Percentiles rank a stretch among this genome's conserved stretches.
These are phyloP conservation scores for Kluyveromyces marxianus DNA, from an alignment of 1,139 yeast genomes.

Conservation along the genomic window DNA sequence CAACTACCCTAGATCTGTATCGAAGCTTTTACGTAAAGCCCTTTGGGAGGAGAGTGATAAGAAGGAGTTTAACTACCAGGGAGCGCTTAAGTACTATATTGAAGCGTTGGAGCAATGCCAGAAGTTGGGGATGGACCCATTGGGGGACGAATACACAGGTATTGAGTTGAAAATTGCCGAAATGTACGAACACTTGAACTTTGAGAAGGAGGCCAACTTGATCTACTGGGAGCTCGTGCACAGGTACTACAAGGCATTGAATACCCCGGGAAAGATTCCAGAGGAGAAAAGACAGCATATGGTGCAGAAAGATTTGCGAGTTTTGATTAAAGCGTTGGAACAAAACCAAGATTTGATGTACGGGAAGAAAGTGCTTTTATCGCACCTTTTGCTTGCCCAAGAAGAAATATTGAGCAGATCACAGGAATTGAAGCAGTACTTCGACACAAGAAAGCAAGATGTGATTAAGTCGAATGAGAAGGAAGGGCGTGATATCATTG, in stretches of 20 bases:
- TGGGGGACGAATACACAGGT: constrained; percentile 74
- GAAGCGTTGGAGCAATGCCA: constrained; percentile 44
- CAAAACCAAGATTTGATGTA: constrained; percentile 46
- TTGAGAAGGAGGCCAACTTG: constrained; percentile 55
- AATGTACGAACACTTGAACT: constrained; percentile 64
- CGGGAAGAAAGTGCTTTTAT: constrained; percentile 52
- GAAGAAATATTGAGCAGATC: constrained; percentile 42
- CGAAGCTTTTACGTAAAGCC: constrained; percentile 54
- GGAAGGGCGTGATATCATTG: constrained; percentile 12
- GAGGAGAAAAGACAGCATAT: constrained; percentile 43
- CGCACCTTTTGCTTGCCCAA: constrained; percentile 61
- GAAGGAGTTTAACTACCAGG: constrained; percentile 48
- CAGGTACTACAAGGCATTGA: constrained; percentile 51
- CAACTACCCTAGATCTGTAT: constrained; percentile 52
- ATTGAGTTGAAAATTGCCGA: constrained; percentile 80
- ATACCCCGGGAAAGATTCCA: constrained; percentile 32
- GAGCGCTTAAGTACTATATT: constrained; percentile 63
- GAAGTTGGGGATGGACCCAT: constrained; percentile 41
- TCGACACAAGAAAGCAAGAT: constrained; percentile 25
- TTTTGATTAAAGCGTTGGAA: constrained; percentile 60
- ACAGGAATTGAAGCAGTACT: constrained; percentile 26
- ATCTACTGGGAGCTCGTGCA: constrained; percentile 63
- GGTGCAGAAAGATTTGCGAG: constrained; percentile 64
- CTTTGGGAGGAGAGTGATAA: constrained; percentile 78
- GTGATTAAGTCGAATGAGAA: constrained; percentile 13